Base-by-base conservation (phyloP, 257 asterid species). In the Verbascum thapsus region DNA sequence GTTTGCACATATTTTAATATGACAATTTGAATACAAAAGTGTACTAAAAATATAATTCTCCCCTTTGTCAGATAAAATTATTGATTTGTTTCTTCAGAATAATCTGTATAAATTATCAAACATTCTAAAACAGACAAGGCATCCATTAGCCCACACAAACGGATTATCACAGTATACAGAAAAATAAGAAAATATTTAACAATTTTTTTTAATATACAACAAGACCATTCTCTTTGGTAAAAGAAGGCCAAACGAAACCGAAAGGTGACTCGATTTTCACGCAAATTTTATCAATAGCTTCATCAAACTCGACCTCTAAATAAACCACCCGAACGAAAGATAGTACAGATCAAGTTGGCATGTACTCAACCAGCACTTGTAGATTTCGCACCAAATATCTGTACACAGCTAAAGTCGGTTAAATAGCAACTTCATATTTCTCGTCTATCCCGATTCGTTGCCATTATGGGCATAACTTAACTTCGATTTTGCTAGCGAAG, bases 401-500 rank as follows among this genome's bases (percentile, higher is more conserved):
- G 68, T 69, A 66, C 76, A 73, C 49, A 50, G 50, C 77, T 54
- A 60, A 58, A 70, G 47, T 34, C 71, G 9, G 57, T 3, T 13
- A 38, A 65, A 39, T 12, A 12, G 20, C 56, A 16, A 32, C 41
- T 22, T 53, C 34, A 5, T 39, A 34, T 61, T 54, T 37, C 40
- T 34, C 57, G 64, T 52, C 58, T 8, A 40, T 42, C 30, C 11
- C 53, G 12, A 16, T 35, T 73, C 26, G 15, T 44, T 51, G 57
- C 53, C 45, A 41, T 26, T 37, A 7, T 40, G 50, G 49, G 51
- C 66, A 30, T 22, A 53, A 34, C 34, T 43, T 53, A 58, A 35
- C 19, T 43, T 37, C 20, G 44, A 13, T 16, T n/a, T 48, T 53
- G 72, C 70, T 26, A 32, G 69, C 53, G n/a, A 72, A 53, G 67